Conservation (phyloP, 805 yeast species). For the Saccharomycopsis oosterbeekiorum region DNA sequence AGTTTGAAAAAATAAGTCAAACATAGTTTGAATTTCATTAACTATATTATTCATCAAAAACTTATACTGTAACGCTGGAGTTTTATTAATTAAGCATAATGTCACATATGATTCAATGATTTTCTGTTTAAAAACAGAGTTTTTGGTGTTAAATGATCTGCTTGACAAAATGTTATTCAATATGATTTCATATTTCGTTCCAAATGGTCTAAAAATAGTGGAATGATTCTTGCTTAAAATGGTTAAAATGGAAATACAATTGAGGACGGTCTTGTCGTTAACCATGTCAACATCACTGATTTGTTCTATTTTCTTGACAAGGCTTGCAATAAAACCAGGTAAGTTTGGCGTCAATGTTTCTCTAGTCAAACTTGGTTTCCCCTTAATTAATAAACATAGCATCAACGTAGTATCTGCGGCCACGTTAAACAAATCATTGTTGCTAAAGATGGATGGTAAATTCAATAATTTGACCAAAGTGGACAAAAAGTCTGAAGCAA, state of each 20-base stretch:
- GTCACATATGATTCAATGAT: slow-evolving; percentile 44
- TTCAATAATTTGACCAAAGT: slow-evolving; percentile 34
- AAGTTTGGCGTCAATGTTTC: slow-evolving; percentile 76
- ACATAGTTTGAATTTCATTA: slow-evolving; percentile 43
- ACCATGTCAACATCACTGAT: slow-evolving; percentile 28
- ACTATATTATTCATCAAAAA: slow-evolving; percentile 38
- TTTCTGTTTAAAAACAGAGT: slow-evolving; percentile 29
- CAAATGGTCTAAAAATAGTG: slow-evolving; percentile 75
- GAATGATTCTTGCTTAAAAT: slow-evolving; percentile 46
- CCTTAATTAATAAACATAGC: slow-evolving; percentile 38
- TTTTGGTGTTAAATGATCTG: slow-evolving; percentile 30
- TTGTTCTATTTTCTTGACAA: slow-evolving; percentile 35
- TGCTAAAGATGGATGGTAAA: slow-evolving; percentile 29
- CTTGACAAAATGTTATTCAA: slow-evolving; percentile 29
- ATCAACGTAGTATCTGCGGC: slow-evolving; percentile 25
- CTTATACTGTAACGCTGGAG: slow-evolving; percentile 35
- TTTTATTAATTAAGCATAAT: slow-evolving; percentile 42
- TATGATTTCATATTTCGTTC: slow-evolving; percentile 46
- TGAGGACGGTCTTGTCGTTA: slow-evolving; percentile 31
- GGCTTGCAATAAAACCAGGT: slow-evolving; percentile 45
- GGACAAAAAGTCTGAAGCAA: slow-evolving; percentile 32
- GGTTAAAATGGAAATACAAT: slow-evolving; percentile 14
- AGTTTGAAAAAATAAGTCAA: slow-evolving; percentile 43
- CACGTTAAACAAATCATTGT: slow-evolving; percentile 31
- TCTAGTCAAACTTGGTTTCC: slow-evolving; percentile 76